Conservation (phyloP, 2,329 filamentous ascomycete genomes). For the Ambrosiella beaveri region DNA sequence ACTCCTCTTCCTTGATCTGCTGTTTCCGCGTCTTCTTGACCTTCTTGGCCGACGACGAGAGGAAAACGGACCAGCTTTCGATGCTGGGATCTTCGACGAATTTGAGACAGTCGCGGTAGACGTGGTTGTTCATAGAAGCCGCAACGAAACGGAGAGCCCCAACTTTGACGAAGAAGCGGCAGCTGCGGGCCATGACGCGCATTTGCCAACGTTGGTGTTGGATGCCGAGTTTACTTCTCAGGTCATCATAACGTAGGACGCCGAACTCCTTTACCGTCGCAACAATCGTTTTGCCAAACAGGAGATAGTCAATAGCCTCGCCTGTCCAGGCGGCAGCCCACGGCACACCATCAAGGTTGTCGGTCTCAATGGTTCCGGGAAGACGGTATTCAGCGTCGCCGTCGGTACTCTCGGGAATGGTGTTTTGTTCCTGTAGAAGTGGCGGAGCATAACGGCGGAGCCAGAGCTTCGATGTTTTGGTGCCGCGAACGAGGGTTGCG, state of each 20-base stretch:
- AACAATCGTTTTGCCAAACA: conserved; percentile 39
- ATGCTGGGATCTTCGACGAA: conserved; percentile 37
- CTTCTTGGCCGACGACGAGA: conserved; percentile 16
- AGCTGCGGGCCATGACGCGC: conserved; percentile 41
- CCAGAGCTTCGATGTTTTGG: conserved; percentile 47
- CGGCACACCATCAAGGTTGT: conserved; percentile 35
- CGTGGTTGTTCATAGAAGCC: conserved; percentile 33
- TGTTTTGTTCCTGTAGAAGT: conserved; percentile 19
- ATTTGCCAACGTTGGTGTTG: conserved; percentile 39
- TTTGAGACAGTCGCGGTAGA: conserved; percentile 46
- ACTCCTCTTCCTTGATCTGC: conserved; percentile 12
- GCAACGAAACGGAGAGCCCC: conserved; percentile 40
- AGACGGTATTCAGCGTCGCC: conserved; percentile 7
- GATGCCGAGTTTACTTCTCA: conserved; percentile 40
- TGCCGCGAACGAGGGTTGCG: conserved; percentile 38
- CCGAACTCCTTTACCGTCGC: conserved; percentile 40
- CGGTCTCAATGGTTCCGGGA: conserved; percentile 18
- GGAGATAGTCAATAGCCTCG: conserved; percentile 39
- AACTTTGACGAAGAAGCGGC: conserved; percentile 37
- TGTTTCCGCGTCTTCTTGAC: conserved; percentile 12
- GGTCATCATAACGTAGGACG: conserved; percentile 39
- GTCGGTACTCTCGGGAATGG: conserved; percentile 1
- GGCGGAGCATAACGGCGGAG: conserved; percentile 36
- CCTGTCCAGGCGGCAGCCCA: conserved; percentile 41
- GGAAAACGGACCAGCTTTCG: conserved; percentile 38